Conservation (phyloP, 352 stramenopile species). For the Globisporangium ultimum region DNA sequence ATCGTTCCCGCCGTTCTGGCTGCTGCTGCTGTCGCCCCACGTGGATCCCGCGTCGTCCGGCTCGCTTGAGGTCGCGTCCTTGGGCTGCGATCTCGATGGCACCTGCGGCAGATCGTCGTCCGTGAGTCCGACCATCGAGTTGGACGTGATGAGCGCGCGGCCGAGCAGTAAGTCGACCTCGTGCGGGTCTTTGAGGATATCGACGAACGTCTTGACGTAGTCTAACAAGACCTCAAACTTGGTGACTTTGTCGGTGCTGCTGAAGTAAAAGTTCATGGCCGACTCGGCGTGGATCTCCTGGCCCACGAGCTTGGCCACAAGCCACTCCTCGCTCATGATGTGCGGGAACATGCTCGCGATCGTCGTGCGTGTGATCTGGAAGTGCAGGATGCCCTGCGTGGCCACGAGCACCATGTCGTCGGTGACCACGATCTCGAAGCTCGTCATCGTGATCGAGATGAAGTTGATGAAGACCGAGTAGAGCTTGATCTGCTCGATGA, state of each 20-base stretch:
- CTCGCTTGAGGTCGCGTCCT: too few relatives aligned
- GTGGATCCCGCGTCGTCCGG: too few relatives aligned
- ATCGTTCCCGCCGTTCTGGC: too few relatives aligned
- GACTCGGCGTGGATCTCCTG: slow-evolving; percentile 14
- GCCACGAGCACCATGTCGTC: slow-evolving; percentile 20
- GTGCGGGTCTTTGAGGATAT: slow-evolving; percentile 13
- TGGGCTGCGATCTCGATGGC: background rate
- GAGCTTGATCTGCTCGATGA: slow-evolving; percentile 29
- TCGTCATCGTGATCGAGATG: slow-evolving; percentile 19
- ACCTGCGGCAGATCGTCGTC: slow-evolving; percentile 5
- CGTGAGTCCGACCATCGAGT: slow-evolving; percentile 9
- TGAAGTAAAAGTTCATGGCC: slow-evolving; percentile 21
- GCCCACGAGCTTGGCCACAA: slow-evolving; percentile 17
- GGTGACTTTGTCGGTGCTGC: slow-evolving; percentile 5
- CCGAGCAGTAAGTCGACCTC: slow-evolving; percentile 13
- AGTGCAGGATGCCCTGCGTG: slow-evolving; percentile 13
- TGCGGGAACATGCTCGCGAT: slow-evolving; percentile 19
- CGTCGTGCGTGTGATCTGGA: slow-evolving; percentile 21
- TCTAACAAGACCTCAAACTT: slow-evolving; percentile 19
- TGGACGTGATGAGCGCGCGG: slow-evolving; percentile 9
- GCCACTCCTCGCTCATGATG: slow-evolving; percentile 13
- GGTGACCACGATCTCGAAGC: slow-evolving; percentile 17
- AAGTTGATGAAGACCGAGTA: slow-evolving; percentile 24
- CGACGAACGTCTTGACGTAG: slow-evolving; percentile 22
- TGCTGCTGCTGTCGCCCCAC: too few relatives aligned